Conservation (phyloP, 352 stramenopile species). For the Phytophthora pistaciae region DNA sequence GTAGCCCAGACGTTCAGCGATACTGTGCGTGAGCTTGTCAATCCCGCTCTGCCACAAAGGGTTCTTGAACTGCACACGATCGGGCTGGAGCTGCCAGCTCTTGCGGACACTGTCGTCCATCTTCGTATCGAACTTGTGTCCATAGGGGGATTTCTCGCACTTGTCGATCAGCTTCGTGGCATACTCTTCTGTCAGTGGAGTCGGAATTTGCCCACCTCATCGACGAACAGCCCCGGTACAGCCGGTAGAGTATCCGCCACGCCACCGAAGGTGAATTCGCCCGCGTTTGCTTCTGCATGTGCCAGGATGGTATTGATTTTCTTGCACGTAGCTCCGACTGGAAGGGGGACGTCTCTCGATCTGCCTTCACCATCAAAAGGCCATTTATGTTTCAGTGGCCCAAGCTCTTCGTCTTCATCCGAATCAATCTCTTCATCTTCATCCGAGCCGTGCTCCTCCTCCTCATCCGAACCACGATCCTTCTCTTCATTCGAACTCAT, state of each 20-base stretch:
- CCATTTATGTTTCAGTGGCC: constrained; percentile 1
- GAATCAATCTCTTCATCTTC: background rate
- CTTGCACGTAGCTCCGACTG: background rate
- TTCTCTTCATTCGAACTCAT: no score
- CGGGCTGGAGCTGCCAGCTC: constrained; percentile 1
- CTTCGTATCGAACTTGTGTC: background rate
- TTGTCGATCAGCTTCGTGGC: constrained; percentile 5
- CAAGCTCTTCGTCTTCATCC: background rate
- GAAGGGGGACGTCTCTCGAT: background rate
- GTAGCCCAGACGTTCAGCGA: constrained; percentile 1
- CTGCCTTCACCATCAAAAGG: constrained; percentile 2
- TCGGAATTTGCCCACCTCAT: background rate
- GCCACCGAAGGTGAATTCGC: constrained; percentile 7
- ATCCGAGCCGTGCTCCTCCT: no score
- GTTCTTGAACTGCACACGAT: background rate
- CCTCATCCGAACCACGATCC: no score
- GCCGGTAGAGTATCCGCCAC: background rate
- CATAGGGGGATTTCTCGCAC: constrained; percentile 8
- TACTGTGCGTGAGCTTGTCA: background rate
- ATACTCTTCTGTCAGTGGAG: constrained; percentile 1
- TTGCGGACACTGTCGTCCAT: constrained; percentile 12
- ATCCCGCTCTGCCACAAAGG: background rate
- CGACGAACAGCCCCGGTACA: background rate
- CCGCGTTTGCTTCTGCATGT: constrained; percentile 1
- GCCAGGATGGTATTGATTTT: constrained; percentile 3